Base-by-base conservation (phyloP, 2,329 filamentous ascomycete genomes). In the Akanthomyces lecanii region DNA sequence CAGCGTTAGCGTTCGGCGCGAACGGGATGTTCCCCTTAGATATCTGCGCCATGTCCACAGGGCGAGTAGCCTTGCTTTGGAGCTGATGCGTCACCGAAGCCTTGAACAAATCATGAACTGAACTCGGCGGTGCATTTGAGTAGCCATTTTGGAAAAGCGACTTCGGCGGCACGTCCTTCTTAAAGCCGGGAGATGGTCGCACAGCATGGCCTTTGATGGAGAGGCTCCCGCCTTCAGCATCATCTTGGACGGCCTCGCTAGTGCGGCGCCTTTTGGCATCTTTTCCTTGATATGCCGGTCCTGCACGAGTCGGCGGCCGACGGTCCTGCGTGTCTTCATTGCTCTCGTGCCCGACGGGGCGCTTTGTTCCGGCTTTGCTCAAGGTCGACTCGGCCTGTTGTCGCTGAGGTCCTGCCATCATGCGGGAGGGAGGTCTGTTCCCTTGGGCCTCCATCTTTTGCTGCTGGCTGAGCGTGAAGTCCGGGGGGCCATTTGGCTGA, bases 11-110 rank as follows among this genome's bases (percentile, higher is more conserved):
- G 64, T 85, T 86, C 23, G 93, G 85, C 7, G 92, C 92, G 71
- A 97, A 97, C 2, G 92, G 90, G 68, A 97, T 97, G 33, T 89
- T 87, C n/a, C 87, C 90, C 75, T 90, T 96, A 8, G 91, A 90
- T 64, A 94, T 88, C 71, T 94, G 90, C n/a, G 89, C 85, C 85
- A 94, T 92, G 68, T 95, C 91, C 71, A 92, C 79, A 2, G 90
- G 89, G 69, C 92, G 88, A 1, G 79, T 82, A 3, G 83, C 77
- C 73, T 89, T 88, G 58, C 78, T 76, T 44, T 89, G 85, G 67
- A 85, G 83, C 67, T 91, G 88, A 69, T 92, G 89, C 23, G 85
- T 87, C 56, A 89, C 82, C 0, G 85, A 86, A 8, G 84, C 78
- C 75, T 89, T 90, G 80, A 88, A 89, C 63, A 90, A 75, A 69